phyloP scores from a whole-genome alignment of 2,329 filamentous ascomycete genomes.

The Colletotrichum sansevieriae region DNA sequence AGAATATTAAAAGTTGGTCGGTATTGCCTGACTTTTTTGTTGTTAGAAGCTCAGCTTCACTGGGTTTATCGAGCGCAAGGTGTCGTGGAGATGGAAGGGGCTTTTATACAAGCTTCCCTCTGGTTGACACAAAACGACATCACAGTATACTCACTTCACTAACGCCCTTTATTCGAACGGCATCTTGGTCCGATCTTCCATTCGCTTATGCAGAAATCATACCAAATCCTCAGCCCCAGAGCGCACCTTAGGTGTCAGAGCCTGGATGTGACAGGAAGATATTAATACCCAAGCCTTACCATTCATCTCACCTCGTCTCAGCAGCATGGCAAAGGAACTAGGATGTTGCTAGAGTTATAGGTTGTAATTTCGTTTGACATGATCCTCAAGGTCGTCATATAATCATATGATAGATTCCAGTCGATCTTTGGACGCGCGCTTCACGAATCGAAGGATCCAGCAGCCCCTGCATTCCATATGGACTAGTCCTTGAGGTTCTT shows the following conservation, averaged over 20 bases:
- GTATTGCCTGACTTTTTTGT: not conserved
- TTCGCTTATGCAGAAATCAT: not conserved
- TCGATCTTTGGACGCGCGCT: not conserved
- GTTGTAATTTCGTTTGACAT: not conserved
- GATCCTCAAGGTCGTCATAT: not conserved
- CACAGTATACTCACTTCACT: not conserved
- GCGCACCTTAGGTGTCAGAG: conserved; percentile 20
- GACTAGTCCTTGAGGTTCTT: not conserved
- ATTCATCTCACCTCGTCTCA: conserved; percentile 3
- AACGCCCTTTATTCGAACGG: not conserved
- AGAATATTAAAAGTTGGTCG: not conserved
- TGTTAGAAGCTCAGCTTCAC: not conserved
- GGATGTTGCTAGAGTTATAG: not conserved
- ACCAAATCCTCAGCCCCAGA: not conserved
- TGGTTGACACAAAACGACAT: not conserved
- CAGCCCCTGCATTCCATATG: not conserved
- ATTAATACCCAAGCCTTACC: conserved; percentile 20
- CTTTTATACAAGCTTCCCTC: not conserved
- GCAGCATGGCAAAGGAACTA: not conserved
- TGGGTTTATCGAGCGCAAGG: not conserved
- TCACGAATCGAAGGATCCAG: too few species aligned
- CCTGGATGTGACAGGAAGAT: not conserved
- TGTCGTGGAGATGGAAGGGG: not conserved
- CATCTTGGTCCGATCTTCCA: not conserved
- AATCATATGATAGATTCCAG: conserved; percentile 11